Evolutionary conservation across 2,329 filamentous ascomycete genomes (phyloP).

Genomic region (Sclerotinia subarctica): DNA sequence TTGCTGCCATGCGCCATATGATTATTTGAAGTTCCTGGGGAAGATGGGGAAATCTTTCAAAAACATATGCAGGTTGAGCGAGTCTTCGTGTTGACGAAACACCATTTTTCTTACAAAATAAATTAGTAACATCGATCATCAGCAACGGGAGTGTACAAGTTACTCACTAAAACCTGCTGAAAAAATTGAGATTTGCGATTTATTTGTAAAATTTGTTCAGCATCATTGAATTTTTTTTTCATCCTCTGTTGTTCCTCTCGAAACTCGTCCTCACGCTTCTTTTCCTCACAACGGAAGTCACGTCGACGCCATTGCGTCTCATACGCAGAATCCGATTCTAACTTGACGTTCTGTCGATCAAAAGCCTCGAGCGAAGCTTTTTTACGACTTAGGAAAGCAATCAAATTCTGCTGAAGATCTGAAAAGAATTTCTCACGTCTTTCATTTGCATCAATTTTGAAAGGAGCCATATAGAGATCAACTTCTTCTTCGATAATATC

Average conservation of each 20-base stretch:
- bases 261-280: not conserved
- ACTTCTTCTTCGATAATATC: not conserved
- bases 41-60: not conserved
- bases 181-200: not conserved
- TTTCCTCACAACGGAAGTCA: rapidly evolving
- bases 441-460: not conserved
- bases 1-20: not conserved
- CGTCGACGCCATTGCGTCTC: not conserved
- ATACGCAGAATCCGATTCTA: too few relatives aligned
- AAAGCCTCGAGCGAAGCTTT: not conserved
- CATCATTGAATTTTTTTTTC: too few relatives aligned
- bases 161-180: too few relatives aligned
- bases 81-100: not conserved
- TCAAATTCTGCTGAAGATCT: not conserved
- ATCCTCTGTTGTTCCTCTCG: not conserved
- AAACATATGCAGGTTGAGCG: not conserved
- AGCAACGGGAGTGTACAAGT: too few relatives aligned
- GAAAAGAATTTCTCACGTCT: not conserved
- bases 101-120: not conserved
- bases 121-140: not conserved
- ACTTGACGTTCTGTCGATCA: too few relatives aligned
- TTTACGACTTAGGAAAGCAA: not conserved
- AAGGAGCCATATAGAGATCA: not conserved
- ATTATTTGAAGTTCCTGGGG: not conserved
- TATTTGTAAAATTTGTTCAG: too few relatives aligned